Conservation (phyloP, 768 basidiomycete genomes). For the Hypsizygus marmoreus region DNA sequence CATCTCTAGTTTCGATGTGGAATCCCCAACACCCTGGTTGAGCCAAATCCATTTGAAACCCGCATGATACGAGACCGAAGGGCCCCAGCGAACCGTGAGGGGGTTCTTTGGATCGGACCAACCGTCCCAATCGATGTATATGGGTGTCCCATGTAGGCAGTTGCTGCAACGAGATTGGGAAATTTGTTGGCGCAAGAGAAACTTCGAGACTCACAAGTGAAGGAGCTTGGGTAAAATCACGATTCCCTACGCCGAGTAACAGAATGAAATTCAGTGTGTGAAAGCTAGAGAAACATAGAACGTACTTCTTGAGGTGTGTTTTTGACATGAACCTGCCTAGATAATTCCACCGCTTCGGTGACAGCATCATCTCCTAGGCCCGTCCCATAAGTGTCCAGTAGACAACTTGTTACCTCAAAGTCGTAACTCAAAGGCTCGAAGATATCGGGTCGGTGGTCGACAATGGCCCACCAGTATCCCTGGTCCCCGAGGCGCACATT, state of each 20-base stretch:
- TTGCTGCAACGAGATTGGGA: slow-evolving; percentile 27
- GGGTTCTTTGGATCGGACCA: slow-evolving; percentile 44
- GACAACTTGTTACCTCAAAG: slow-evolving; percentile 51
- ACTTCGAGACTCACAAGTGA: slow-evolving; percentile 46
- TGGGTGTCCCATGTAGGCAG: slow-evolving; percentile 41
- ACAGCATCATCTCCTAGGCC: slow-evolving; percentile 43
- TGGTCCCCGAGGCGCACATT: slow-evolving; percentile 54
- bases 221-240: slow-evolving; percentile 46
- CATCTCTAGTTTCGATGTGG: slow-evolving; percentile 29
- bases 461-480: slow-evolving; percentile 57
- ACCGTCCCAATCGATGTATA: slow-evolving; percentile 47
- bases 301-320: slow-evolving; percentile 42
- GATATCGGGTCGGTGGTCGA: slow-evolving; percentile 41
- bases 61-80: slow-evolving; percentile 45
- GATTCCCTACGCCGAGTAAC: slow-evolving; percentile 31
- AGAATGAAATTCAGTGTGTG: background rate
- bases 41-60: slow-evolving; percentile 56
- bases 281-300: background rate
- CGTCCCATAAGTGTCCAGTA: slow-evolving; percentile 46
- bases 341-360: slow-evolving; percentile 36
- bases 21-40: slow-evolving; percentile 31
- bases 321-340: slow-evolving; percentile 32
- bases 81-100: slow-evolving; percentile 43
- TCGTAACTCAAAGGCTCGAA: slow-evolving; percentile 45
- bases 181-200: background rate